These are phyloP conservation scores for Spathaspora girioi DNA, from an alignment of 805 yeast species.

Conservation along the genomic window DNA sequence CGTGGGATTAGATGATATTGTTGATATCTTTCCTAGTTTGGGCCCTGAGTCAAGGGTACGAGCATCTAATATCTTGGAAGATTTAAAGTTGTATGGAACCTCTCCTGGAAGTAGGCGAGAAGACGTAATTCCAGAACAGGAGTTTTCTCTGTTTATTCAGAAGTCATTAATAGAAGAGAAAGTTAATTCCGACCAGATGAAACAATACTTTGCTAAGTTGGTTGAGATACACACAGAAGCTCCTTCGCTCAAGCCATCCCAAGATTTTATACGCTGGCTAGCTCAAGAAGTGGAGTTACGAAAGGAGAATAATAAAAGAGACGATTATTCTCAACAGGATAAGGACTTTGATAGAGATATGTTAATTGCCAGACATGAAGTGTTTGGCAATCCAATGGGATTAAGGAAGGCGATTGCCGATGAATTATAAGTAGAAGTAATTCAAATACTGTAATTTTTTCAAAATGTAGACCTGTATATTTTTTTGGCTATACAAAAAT, in stretches of 20 bases:
- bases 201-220: conserved; percentile 34
- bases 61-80: conserved; percentile 45
- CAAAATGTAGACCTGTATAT: not conserved
- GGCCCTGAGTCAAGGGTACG: conserved; percentile 33
- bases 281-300: conserved; percentile 35
- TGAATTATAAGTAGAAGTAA: conserved; percentile 12
- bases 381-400: conserved; percentile 78
- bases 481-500: conserved; percentile 1
- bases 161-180: conserved; percentile 21
- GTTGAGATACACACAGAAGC: conserved; percentile 29
- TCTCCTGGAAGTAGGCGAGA: conserved; percentile 14
- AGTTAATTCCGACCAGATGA: conserved; percentile 28
- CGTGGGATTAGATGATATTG: conserved; percentile 20
- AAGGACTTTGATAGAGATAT: conserved; percentile 33
- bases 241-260: conserved; percentile 21
- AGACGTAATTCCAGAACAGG: conserved; percentile 19
- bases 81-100: conserved; percentile 25
- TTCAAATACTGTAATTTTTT: not conserved
- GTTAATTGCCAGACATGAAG: conserved; percentile 51
- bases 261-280: conserved; percentile 64
- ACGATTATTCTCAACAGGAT: conserved; percentile 27
- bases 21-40: conserved; percentile 24
- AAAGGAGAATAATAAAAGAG: conserved; percentile 21
- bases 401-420: conserved; percentile 57
- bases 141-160: conserved; percentile 37